A percentile compares a stretch with the other conserved stretches of the same genome.
These are phyloP conservation scores for Neurospora intermedia DNA, from an alignment of 495 filamentous ascomycete genomes.

Conservation along the genomic window DNA sequence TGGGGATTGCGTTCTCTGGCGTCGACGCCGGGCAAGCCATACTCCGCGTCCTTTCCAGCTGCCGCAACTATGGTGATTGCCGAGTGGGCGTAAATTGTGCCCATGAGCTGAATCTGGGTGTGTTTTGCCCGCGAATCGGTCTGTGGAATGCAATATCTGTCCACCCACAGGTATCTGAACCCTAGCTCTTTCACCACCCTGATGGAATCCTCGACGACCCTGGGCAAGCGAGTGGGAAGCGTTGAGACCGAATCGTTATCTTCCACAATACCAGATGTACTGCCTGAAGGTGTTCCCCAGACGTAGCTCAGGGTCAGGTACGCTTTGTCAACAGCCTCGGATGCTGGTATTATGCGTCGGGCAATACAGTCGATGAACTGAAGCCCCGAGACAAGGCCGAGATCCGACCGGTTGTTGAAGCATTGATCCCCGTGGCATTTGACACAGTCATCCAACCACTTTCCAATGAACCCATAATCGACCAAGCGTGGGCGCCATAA, in stretches of 20 bases:
- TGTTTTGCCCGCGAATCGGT: slow-evolving; percentile 7
- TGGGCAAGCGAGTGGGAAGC: neutral
- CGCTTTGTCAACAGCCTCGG: neutral
- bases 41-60: slow-evolving; percentile 14
- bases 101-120: slow-evolving; percentile 21
- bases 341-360: neutral
- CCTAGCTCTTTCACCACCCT: slow-evolving; percentile 10
- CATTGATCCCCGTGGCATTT: neutral
- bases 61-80: slow-evolving; percentile 22
- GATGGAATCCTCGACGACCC: slow-evolving; percentile 19
- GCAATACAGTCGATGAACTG: neutral
- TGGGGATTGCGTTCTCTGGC: neutral
- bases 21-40: slow-evolving; percentile 23
- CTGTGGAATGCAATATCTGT: slow-evolving; percentile 19
- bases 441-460: neutral
- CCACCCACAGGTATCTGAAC: slow-evolving; percentile 22
- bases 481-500: neutral
- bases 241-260: neutral
- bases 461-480: neutral
- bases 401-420: neutral
- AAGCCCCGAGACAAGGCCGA: neutral
- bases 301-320: neutral
- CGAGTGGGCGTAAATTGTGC: slow-evolving; percentile 16
- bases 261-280: neutral
- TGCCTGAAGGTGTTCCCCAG: neutral